These are phyloP conservation scores for Fulvia fulva DNA, from an alignment of 2,329 filamentous ascomycete species.

Conservation along the genomic window DNA sequence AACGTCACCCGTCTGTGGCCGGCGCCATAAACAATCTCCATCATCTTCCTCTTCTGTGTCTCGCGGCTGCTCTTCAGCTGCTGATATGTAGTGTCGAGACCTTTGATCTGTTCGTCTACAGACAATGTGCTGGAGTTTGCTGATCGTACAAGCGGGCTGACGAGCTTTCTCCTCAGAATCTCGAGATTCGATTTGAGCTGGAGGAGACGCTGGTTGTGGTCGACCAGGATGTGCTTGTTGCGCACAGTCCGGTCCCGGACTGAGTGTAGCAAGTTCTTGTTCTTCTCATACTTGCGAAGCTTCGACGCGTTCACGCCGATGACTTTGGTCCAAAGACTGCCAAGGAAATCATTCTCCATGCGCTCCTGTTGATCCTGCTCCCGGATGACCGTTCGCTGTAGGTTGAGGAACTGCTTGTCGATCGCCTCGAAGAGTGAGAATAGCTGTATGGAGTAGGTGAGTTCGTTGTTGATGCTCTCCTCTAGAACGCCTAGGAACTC, in stretches of 20 bases:
- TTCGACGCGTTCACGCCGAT: constrained; percentile 70
- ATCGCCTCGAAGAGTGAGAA: constrained; percentile 90
- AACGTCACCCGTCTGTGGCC: constrained; percentile 22
- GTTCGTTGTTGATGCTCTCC: constrained; percentile 79
- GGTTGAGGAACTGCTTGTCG: constrained; percentile 83
- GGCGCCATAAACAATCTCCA: constrained; percentile 32
- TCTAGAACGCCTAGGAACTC: constrained; percentile 85
- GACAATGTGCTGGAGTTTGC: constrained; percentile 65
- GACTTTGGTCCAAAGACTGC: constrained; percentile 79
- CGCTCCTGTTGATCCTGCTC: constrained; percentile 79
- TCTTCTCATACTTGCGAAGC: constrained; percentile 88
- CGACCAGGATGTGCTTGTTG: constrained; percentile 81
- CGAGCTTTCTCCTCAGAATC: constrained; percentile 74
- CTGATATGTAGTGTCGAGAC: constrained; percentile 72
- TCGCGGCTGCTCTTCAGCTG: constrained; percentile 73
- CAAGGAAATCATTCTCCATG: constrained; percentile 74
- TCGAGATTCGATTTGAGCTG: constrained; percentile 84
- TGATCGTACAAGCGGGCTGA: constrained; percentile 75
- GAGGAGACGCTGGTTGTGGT: constrained; percentile 79
- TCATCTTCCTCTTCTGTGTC: constrained; percentile 53
- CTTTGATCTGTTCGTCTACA: constrained; percentile 80
- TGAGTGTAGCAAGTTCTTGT: constrained; percentile 71
- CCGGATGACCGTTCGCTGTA: constrained; percentile 78
- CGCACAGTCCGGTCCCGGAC: constrained; percentile 78
- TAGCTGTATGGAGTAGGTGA: constrained; percentile 73